Evolutionary conservation across 1,139 yeast species (phyloP), one percentile per base, ranked within the genome.

Genomic region (Candida sp.): DNA sequence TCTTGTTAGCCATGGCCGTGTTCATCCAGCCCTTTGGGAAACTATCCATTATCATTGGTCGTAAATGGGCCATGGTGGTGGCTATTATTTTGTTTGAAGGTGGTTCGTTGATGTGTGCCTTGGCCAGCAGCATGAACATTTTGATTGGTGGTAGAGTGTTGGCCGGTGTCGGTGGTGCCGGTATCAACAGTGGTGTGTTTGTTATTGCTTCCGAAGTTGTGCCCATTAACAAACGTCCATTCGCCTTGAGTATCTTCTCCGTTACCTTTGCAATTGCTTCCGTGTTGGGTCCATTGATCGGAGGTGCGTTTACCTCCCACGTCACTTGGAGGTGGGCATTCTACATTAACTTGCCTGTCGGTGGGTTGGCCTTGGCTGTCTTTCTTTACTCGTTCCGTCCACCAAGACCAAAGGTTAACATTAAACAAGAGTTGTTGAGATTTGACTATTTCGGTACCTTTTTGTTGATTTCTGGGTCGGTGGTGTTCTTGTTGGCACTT

Each of bases 311-410:
- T 52, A 74, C 80, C 4, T 61, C 70, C 23, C 68, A 71, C 50
- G 68, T 66, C 25, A 55, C 56, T n/a, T 88, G 94, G 94, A 77
- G 94, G 66, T 87, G 93, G 93, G 83, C 90, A 56, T 88, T 88
- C 65, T 88, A 85, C 65, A 77, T 88, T 8, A 73, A 73, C 49
- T 68, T 73, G 52, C 78, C 78, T 11, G 62, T 73, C 55, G 78
- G 78, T 9, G 77, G 69, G 1, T 50, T 68, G 30, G 75, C 77
- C 1, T 46, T 60, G 33, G 62, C 52, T 2, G 58, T 68, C 31
- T 67, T 73, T 46, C 46, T 59, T 25, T 60, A 60, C 32, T 59
- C 68, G 0, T 73, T 71, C 57, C 63, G 70, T 44, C 77, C 77
- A 3, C 78, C 78, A 12, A 57, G 53, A 42, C 63, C 72, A 3